Evolutionary conservation across 495 filamentous ascomycete species (phyloP).

Genomic region (Neurospora sp.): DNA sequence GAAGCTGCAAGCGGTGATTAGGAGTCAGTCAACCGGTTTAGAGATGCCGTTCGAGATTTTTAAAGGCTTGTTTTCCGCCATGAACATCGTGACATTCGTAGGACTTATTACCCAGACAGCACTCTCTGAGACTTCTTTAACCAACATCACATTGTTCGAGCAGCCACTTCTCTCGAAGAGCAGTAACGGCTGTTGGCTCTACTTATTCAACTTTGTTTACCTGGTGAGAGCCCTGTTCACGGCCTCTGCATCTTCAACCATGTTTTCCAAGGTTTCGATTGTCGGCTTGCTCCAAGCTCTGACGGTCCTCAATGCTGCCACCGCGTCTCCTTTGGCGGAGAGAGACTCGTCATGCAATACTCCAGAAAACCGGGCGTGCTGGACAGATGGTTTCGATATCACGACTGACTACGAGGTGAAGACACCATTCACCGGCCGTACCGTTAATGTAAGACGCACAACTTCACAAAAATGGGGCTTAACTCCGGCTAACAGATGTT

Average conservation of each 20-base stretch:
- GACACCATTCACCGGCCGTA: not conserved
- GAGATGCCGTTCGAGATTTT: not conserved
- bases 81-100: not conserved
- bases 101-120: not conserved
- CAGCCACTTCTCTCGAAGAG: not conserved
- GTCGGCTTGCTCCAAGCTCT: not conserved
- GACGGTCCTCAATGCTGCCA: not conserved
- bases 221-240: not conserved
- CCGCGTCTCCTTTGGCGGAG: not conserved
- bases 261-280: not conserved
- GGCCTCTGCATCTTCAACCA: not conserved
- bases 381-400: not conserved
- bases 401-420: not conserved
- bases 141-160: not conserved
- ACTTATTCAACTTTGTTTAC: not conserved
- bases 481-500: not conserved
- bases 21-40: not conserved
- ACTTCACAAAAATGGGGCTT: not conserved
- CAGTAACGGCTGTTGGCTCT: not conserved
- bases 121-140: not conserved
- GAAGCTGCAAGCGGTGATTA: not conserved
- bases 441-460: not conserved
- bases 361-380: not conserved
- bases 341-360: not conserved
- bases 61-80: not conserved